Percentiles rank a stretch among this genome's conserved stretches.
Conservation (phyloP, 768 basidiomycete genomes). For the Rubroboletus pulcherrimus region DNA sequence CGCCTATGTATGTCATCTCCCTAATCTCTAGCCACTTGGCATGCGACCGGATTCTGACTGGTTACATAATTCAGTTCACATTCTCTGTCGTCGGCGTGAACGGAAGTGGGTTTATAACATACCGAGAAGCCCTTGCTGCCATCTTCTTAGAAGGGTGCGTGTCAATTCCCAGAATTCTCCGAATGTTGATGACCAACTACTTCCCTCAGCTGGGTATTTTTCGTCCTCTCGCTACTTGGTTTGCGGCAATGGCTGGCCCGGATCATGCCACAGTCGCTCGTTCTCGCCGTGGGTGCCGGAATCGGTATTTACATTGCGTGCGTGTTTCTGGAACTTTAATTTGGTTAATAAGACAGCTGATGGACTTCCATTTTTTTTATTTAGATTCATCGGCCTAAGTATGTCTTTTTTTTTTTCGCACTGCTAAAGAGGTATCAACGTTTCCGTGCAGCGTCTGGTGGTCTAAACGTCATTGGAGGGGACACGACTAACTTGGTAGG, state of each 20-base stretch:
- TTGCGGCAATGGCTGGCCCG: conserved; percentile 88
- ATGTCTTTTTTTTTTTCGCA: conserved; percentile 14
- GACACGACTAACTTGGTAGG: conserved; percentile 66
- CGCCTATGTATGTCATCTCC: conserved; percentile 56
- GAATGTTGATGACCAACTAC: neutral
- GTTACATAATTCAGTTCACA: conserved; percentile 54
- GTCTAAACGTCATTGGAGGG: conserved; percentile 75
- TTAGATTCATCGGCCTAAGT: conserved; percentile 75
- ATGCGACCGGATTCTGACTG: neutral
- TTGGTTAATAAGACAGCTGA: conserved; percentile 4
- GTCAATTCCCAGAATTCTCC: neutral
- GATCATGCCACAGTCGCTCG: conserved; percentile 83
- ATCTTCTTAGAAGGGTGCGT: conserved; percentile 84
- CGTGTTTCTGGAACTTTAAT: conserved; percentile 26
- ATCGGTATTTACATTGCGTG: conserved; percentile 87
- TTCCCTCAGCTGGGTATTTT: conserved; percentile 67
- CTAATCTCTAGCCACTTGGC: neutral
- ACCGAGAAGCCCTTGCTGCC: conserved; percentile 76
- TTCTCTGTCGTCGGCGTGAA: conserved; percentile 88
- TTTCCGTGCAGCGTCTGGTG: conserved; percentile 47
- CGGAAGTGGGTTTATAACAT: conserved; percentile 64
- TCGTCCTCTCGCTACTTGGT: conserved; percentile 73
- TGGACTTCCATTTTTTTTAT: conserved; percentile 5
- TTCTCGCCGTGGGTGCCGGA: conserved; percentile 80
- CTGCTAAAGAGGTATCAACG: neutral